Evolutionary conservation across 345 rosid genomes (phyloP).

Genomic region (Toxicodendron radicans): DNA sequence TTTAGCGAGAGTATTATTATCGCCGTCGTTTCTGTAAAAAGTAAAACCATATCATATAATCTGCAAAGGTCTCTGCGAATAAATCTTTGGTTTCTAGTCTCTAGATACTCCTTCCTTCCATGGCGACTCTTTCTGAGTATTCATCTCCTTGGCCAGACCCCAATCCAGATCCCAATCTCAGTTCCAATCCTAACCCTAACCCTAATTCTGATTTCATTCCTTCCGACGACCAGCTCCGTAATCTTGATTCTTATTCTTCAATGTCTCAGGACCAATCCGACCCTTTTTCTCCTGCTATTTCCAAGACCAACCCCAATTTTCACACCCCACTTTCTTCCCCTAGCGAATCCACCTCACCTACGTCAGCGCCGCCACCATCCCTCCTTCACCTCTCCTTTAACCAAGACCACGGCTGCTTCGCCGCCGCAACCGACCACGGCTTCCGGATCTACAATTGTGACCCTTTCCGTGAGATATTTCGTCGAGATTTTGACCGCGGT

Average conservation of each 20-base stretch:
- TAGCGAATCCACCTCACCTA: conserved; percentile 20
- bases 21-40: neutral
- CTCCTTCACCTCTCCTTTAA: conserved; percentile 81
- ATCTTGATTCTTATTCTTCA: conserved; percentile 55
- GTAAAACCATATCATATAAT: neutral
- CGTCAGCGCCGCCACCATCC: conserved; percentile 27
- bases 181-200: conserved; percentile 9
- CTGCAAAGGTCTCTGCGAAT: neutral
- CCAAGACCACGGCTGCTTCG: conserved; percentile 90
- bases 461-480: conserved; percentile 90
- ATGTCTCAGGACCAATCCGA: conserved; percentile 26
- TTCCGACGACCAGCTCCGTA: conserved; percentile 26
- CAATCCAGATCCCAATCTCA: neutral
- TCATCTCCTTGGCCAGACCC: conserved; percentile 58
- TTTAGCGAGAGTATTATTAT: neutral
- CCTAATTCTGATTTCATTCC: conserved; percentile 7
- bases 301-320: conserved; percentile 17
- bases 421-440: conserved; percentile 86
- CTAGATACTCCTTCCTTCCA: conserved; percentile 22
- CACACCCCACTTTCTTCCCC: conserved; percentile 24
- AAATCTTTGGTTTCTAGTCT: neutral
- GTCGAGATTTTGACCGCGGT: conserved; percentile 81
- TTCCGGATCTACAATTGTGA: conserved; percentile 92
- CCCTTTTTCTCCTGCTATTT: conserved; percentile 5
- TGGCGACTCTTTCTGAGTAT: conserved; percentile 76